Evolutionary conservation across 2,329 filamentous ascomycete genomes (phyloP).

Genomic region (Pyrenophora graminea): DNA sequence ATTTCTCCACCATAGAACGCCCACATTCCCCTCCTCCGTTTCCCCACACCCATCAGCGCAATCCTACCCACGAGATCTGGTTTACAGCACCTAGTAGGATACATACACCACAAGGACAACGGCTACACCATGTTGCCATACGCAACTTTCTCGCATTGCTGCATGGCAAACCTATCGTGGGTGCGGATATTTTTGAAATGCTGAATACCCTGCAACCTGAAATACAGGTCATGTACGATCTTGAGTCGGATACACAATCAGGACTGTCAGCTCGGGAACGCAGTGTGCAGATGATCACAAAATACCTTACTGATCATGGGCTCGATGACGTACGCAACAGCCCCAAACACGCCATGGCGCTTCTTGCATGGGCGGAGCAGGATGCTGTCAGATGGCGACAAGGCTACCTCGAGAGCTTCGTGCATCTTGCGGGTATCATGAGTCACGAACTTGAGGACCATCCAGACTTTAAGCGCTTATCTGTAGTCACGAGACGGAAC

Average conservation of each 20-base stretch:
- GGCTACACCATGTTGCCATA: slow-evolving; percentile 67
- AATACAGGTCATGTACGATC: slow-evolving; percentile 60
- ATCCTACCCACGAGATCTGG: slow-evolving; percentile 58
- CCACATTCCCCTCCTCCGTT: slow-evolving; percentile 22
- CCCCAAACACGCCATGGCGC: slow-evolving; percentile 61
- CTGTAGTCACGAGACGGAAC: slow-evolving; percentile 65
- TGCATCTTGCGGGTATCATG: slow-evolving; percentile 68
- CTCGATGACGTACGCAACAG: slow-evolving; percentile 69
- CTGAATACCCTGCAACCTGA: slow-evolving; percentile 65
- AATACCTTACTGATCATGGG: slow-evolving; percentile 62
- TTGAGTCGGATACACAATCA: slow-evolving; percentile 42
- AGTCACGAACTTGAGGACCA: slow-evolving; percentile 50
- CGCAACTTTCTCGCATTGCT: slow-evolving; percentile 71
- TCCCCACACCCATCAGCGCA: slow-evolving; percentile 10
- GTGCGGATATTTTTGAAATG: slow-evolving; percentile 65
- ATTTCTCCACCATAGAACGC: slow-evolving; percentile 9
- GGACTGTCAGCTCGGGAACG: slow-evolving; percentile 45
- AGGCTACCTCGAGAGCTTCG: slow-evolving; percentile 69
- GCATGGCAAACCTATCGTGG: slow-evolving; percentile 67
- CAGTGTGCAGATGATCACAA: slow-evolving; percentile 62
- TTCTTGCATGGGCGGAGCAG: slow-evolving; percentile 70
- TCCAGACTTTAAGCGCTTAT: slow-evolving; percentile 63
- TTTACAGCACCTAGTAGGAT: slow-evolving; percentile 62
- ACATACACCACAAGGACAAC: slow-evolving; percentile 52
- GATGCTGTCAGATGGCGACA: slow-evolving; percentile 66